Percentiles rank a stretch among this genome's conserved stretches.
Conservation (phyloP, 441 rosid species). For the Flueggea neowawraea region DNA sequence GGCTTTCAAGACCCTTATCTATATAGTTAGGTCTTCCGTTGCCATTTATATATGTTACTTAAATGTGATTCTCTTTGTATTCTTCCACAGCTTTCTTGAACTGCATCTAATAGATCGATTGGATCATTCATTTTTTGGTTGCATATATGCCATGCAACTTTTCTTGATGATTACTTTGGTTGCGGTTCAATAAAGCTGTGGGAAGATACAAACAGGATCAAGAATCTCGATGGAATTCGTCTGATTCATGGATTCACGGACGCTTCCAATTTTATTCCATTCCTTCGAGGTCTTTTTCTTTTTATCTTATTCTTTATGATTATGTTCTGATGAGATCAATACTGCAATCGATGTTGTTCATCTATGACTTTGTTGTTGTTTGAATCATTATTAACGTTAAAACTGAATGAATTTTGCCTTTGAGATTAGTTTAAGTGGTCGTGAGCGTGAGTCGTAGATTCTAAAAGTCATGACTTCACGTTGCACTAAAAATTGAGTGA, state of each 20-base stretch:
- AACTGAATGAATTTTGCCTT: neutral
- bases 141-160: slow-evolving; percentile 8
- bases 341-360: too few relatives aligned
- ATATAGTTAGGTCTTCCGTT: too few relatives aligned
- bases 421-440: too few relatives aligned
- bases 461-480: too few relatives aligned
- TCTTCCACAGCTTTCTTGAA: slow-evolving; percentile 99
- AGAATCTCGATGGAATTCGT: neutral
- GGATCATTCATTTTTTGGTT: neutral
- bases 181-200: slow-evolving; percentile 99
- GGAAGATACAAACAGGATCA: slow-evolving; percentile 84
- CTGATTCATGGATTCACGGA: too few relatives aligned
- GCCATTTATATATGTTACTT: too few relatives aligned
- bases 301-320: neutral
- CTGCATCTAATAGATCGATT: slow-evolving; percentile 36
- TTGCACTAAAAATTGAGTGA: too few relatives aligned
- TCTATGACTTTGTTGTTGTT: too few relatives aligned
- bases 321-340: too few relatives aligned
- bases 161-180: neutral
- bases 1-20: too few relatives aligned
- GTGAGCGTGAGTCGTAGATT: too few relatives aligned
- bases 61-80: slow-evolving; percentile 63
- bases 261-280: neutral
- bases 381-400: too few relatives aligned
- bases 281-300: neutral